Evolutionary conservation across 1,139 yeast genomes (phyloP).

Genomic region (Scheffersomyces insectosa): DNA sequence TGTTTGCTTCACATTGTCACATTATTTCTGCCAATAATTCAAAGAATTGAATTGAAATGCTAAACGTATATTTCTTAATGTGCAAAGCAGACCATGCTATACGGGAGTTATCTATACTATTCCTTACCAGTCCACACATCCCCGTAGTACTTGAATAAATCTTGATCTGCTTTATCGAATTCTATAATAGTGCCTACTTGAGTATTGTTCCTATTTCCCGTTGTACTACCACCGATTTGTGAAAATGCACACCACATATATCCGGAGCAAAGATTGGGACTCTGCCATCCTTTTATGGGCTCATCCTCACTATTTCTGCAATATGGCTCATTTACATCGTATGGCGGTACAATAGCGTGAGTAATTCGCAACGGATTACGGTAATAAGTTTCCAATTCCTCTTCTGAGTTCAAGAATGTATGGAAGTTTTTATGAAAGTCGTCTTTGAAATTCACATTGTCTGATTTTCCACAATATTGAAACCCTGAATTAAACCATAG

Average conservation of each 20-base stretch:
- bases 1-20: too few species aligned
- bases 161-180: too few species aligned
- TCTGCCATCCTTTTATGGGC: slow-evolving; percentile 16
- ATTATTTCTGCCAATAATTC: too few species aligned
- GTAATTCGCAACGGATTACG: slow-evolving; percentile 20
- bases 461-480: slow-evolving; percentile 27
- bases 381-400: slow-evolving; percentile 28
- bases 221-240: too few species aligned
- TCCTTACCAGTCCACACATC: too few species aligned
- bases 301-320: slow-evolving; percentile 28
- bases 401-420: slow-evolving; percentile 17
- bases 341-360: slow-evolving; percentile 37
- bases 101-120: too few species aligned
- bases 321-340: slow-evolving; percentile 30
- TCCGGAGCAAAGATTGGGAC: slow-evolving; percentile 21
- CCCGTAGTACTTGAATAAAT: too few species aligned
- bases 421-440: slow-evolving; percentile 23
- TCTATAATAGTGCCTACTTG: too few species aligned
- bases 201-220: too few species aligned
- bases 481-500: slow-evolving; percentile 40
- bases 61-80: too few species aligned
- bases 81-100: too few species aligned
- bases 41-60: too few species aligned
- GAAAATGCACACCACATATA: slow-evolving; percentile 41
- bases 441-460: slow-evolving; percentile 18